Percentiles rank a stretch among this genome's conserved stretches.
phyloP scores from a whole-genome alignment of 805 yeast species.

The Debaryomyces hansenii region DNA sequence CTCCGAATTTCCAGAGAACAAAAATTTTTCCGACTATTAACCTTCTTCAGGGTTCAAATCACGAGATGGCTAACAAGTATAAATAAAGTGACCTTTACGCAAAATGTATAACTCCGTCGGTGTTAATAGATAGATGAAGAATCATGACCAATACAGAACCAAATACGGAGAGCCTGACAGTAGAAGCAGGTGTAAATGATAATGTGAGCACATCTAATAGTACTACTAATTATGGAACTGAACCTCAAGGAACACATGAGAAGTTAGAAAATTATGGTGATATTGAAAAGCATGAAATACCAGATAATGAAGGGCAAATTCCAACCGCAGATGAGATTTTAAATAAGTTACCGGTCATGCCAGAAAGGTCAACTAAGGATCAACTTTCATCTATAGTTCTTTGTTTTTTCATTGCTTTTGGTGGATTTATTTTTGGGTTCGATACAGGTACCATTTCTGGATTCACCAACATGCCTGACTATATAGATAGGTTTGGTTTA shows the following conservation, averaged over 20 bases:
- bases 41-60: too few relatives aligned
- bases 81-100: too few relatives aligned
- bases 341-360: constrained; percentile 8
- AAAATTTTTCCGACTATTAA: too few relatives aligned
- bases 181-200: too few relatives aligned
- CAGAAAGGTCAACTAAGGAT: constrained; percentile 26
- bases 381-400: constrained; percentile 32
- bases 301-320: background rate
- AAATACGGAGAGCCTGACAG: too few relatives aligned
- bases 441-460: constrained; percentile 80
- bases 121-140: too few relatives aligned
- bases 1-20: too few relatives aligned
- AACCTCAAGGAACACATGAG: background rate
- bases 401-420: constrained; percentile 63
- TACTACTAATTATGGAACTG: too few relatives aligned
- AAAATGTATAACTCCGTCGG: too few relatives aligned
- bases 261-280: background rate
- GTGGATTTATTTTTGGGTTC: constrained; percentile 76
- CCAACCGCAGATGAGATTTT: background rate
- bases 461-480: constrained; percentile 60
- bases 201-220: too few relatives aligned
- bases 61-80: too few relatives aligned
- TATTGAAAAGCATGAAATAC: background rate
- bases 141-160: too few relatives aligned
- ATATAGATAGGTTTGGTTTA: constrained; percentile 52